These are phyloP conservation scores for Panus rudis DNA, from an alignment of 768 basidiomycete genomes.

Conservation along the genomic window DNA sequence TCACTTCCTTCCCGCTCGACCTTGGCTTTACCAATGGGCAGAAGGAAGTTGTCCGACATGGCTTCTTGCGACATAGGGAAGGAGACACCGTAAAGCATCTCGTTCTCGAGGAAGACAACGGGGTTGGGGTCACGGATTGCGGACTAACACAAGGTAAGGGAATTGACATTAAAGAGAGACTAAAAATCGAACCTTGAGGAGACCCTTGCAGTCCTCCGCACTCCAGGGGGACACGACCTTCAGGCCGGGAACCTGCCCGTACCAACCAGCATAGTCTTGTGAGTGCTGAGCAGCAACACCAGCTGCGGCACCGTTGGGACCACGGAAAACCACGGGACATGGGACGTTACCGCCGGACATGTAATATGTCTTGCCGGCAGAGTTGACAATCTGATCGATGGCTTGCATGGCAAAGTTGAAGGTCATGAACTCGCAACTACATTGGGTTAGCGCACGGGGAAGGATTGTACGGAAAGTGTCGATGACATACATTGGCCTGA, in stretches of 20 bases:
- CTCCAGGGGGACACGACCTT: constrained; percentile 98
- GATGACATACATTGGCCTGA: constrained; percentile 75
- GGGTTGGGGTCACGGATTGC: constrained; percentile 99
- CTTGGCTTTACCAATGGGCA: constrained; percentile 97
- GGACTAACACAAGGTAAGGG: constrained; percentile 38
- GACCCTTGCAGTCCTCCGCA: constrained; percentile 98
- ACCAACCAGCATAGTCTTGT: constrained; percentile 97
- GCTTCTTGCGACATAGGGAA: constrained; percentile 96
- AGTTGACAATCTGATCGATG: constrained; percentile 99
- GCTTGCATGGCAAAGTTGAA: constrained; percentile 99
- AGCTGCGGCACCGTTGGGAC: constrained; percentile 95
- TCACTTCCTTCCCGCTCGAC: constrained; percentile 90
- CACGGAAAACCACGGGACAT: constrained; percentile 98
- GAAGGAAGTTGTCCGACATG: constrained; percentile 89
- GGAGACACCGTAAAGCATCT: constrained; percentile 95
- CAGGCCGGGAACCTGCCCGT: constrained; percentile 85
- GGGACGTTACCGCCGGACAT: constrained; percentile 99
- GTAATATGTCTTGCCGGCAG: constrained; percentile 99
- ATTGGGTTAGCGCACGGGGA: constrained; percentile 4
- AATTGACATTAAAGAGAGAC: background rate
- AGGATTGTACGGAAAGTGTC: background rate
- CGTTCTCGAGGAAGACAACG: constrained; percentile 98
- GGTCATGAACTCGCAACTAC: constrained; percentile 98
- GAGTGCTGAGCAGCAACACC: constrained; percentile 98
- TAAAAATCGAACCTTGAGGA: constrained; percentile 70